Base-by-base conservation (phyloP, 345 rosid species). In the Rhodamnia rubescens region DNA sequence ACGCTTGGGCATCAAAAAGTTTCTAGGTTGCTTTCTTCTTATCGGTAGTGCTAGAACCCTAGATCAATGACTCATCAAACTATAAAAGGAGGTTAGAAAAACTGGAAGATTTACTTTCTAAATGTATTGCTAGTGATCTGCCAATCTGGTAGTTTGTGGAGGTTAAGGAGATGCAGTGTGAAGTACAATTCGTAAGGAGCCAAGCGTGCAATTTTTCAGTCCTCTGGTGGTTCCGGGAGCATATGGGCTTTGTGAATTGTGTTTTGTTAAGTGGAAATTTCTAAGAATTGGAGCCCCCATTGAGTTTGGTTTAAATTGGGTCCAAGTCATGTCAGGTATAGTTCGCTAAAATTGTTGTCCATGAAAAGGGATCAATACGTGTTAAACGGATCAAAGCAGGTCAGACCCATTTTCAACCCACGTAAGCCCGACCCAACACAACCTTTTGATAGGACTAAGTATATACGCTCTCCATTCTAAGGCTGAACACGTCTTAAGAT, bases 261-360 rank as follows among this genome's bases (percentile, higher is more conserved):
- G 44, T 69, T 47, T 69, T 69, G 44, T 10, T 32, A 69, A 69
- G 44, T 32, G 47, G 78, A 32, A 32, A 69, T 32, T 69, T 0
- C 4, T 8, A 5, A 69, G 26, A 64, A 69, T 36, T 18, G 42
- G 13, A 36, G 80, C 26, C 47, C 47, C 80, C 2, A 69, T 69
- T 69, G 22, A 36, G 7, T 36, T 18, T 12, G 7, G 80, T 32
- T 4, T 4, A 6, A 4, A 6, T 8, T 1, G 1, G 47, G 80
- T 36, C 7, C 22, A 69, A 69, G 47, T 69, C 1, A 0, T 69
- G 24, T 18, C 1, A 1, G 7, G 12, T 18, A 3, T 4, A 0
- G 7, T 69, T 32, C 10, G 11, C 7, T 69, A 32, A 16, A 11
- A 36, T 5, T 1, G 22, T 36, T 32, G 4, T 32, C 3, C 1